phyloP scores from a whole-genome alignment of 306 rosid species.

The Glycyrrhiza uralensis region DNA sequence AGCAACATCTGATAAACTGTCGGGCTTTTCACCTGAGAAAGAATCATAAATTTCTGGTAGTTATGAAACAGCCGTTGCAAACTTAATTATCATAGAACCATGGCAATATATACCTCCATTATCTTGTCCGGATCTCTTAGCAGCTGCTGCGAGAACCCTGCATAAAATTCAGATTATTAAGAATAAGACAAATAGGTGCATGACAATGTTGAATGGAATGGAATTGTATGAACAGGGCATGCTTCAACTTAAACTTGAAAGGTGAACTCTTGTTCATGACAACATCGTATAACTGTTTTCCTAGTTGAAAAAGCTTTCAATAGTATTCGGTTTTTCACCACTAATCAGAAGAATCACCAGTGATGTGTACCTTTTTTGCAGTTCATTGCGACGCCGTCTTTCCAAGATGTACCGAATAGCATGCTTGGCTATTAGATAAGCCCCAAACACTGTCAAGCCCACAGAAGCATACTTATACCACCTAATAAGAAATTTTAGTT shows the following conservation, averaged over 20 bases:
- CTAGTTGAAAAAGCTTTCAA: neutral
- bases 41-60: constrained; percentile 10
- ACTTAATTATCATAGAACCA: neutral
- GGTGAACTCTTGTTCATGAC: constrained; percentile 3
- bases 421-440: constrained; percentile 77
- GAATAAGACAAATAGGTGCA: neutral
- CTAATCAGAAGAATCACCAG: constrained; percentile 23
- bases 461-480: constrained; percentile 88
- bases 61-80: constrained; percentile 10
- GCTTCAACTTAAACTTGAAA: constrained; percentile 8
- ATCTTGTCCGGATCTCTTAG: constrained; percentile 70
- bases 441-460: constrained; percentile 80
- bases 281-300: neutral
- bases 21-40: constrained; percentile 60
- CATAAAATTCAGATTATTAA: constrained; percentile 29
- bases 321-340: constrained; percentile 15
- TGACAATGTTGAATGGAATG: constrained; percentile 7
- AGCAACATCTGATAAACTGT: constrained; percentile 46
- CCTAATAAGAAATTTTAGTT: constrained; percentile 46
- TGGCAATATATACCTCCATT: constrained; percentile 54
- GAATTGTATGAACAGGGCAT: neutral
- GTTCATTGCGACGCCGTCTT: constrained; percentile 60
- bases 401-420: constrained; percentile 65
- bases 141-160: constrained; percentile 98
- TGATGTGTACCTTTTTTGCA: constrained; percentile 62